These are phyloP conservation scores for Elymus sibiricus DNA, from an alignment of 176 grass and related monocot genomes.

Conservation along the genomic window DNA sequence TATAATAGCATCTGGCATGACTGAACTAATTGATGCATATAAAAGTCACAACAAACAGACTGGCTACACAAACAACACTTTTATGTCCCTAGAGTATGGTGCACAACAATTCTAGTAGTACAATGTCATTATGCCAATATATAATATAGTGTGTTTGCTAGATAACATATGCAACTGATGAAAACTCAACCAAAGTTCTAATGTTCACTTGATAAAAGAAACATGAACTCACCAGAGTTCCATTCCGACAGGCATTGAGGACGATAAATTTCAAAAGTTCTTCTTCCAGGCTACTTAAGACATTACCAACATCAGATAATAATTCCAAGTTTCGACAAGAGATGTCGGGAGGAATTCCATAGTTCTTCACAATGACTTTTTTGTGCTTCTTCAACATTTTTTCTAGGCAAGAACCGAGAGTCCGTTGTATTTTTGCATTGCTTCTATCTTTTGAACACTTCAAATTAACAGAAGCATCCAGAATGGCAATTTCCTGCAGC, in stretches of 20 bases:
- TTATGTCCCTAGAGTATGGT: background rate
- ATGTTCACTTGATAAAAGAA: conserved; percentile 17
- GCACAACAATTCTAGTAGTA: background rate
- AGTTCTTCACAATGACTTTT: conserved; percentile 51
- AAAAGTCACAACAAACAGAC: background rate
- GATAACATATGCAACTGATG: background rate
- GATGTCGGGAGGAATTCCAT: conserved; percentile 58
- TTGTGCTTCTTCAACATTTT: conserved; percentile 74
- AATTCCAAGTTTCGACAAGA: conserved; percentile 56
- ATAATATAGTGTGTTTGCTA: background rate
- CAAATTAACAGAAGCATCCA: conserved; percentile 27
- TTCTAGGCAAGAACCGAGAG: conserved; percentile 49
- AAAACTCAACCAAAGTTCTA: background rate
- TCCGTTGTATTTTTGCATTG: conserved; percentile 25
- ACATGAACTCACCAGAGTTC: conserved; percentile 62
- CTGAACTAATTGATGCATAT: background rate
- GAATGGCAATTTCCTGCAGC: conserved; percentile 38
- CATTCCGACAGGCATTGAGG: conserved; percentile 59
- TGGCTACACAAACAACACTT: background rate
- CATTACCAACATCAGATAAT: conserved; percentile 42
- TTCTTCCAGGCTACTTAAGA: conserved; percentile 62
- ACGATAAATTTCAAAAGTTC: conserved; percentile 70
- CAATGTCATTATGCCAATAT: background rate
- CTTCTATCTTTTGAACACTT: conserved; percentile 31
- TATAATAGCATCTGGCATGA: background rate